Evolutionary conservation across 805 yeast genomes (phyloP).

Genomic region (Cephaloascus albidus): DNA sequence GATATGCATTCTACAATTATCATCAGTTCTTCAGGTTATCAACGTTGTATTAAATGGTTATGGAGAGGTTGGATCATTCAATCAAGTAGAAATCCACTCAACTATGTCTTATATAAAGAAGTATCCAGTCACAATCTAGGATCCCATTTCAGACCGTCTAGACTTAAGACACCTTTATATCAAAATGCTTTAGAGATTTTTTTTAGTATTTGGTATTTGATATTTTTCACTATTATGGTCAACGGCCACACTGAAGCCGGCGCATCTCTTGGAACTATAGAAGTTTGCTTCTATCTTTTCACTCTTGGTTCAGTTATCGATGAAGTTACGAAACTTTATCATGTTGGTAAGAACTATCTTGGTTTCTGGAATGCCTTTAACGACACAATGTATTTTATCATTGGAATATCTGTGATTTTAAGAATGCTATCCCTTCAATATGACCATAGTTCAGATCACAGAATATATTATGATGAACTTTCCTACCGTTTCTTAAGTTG

Average conservation of each 20-base stretch:
- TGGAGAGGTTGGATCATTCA: constrained; percentile 94
- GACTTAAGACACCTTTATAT: constrained; percentile 78
- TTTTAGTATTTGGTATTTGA: constrained; percentile 55
- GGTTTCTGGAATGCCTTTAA: constrained; percentile 78
- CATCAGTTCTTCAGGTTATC: constrained; percentile 75
- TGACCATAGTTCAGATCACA: constrained; percentile 8
- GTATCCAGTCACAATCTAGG: constrained; percentile 43
- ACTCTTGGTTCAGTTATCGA: constrained; percentile 61
- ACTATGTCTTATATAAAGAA: constrained; percentile 56
- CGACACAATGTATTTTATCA: constrained; percentile 53
- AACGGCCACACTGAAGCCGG: constrained; percentile 41
- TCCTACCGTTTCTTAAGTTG: constrained; percentile 67
- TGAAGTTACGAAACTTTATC: constrained; percentile 63
- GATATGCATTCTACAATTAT: constrained; percentile 75
- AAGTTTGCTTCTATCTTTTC: constrained; percentile 50
- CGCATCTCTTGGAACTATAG: constrained; percentile 30
- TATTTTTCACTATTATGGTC: constrained; percentile 53
- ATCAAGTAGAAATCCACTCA: constrained; percentile 56
- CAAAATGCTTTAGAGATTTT: constrained; percentile 67
- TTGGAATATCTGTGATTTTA: constrained; percentile 42
- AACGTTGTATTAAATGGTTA: constrained; percentile 79
- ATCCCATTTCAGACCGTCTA: constrained; percentile 70
- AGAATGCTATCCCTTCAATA: constrained; percentile 30
- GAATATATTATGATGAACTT: constrained; percentile 35
- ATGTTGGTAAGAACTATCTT: constrained; percentile 63